These are phyloP conservation scores for Boletus eberwhitei DNA, from an alignment of 768 basidiomycete genomes.

Conservation along the genomic window DNA sequence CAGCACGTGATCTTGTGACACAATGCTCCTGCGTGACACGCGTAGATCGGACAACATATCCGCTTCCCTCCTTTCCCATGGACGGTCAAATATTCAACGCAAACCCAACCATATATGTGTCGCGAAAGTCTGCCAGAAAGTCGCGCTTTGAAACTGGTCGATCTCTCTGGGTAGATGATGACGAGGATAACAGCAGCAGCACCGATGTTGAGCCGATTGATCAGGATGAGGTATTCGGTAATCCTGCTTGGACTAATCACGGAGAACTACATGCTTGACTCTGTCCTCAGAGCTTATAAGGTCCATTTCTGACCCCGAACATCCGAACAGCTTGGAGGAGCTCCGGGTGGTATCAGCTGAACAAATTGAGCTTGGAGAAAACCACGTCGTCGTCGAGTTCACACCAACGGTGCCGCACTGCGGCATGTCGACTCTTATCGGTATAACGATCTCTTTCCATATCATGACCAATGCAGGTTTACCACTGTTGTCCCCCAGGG, in stretches of 20 bases:
- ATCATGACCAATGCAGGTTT: neutral
- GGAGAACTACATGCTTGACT: neutral
- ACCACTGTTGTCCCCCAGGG: conserved; percentile 37
- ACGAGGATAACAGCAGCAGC: conserved; percentile 35
- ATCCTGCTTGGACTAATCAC: conserved; percentile 3
- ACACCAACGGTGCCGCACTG: conserved; percentile 98
- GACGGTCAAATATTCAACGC: conserved; percentile 73
- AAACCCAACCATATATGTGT: conserved; percentile 78
- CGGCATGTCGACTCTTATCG: conserved; percentile 95
- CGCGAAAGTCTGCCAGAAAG: conserved; percentile 45
- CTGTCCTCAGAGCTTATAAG: conserved; percentile 72
- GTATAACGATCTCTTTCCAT: conserved; percentile 35
- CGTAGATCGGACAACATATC: conserved; percentile 3
- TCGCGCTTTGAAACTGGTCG: conserved; percentile 38
- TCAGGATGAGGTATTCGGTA: conserved; percentile 91
- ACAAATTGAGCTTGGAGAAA: conserved; percentile 65
- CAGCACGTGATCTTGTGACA: conserved; percentile 25
- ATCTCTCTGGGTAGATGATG: conserved; percentile 59
- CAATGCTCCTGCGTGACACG: conserved; percentile 12
- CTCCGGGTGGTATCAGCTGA: conserved; percentile 91
- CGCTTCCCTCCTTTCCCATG: conserved; percentile 32
- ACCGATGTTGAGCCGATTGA: conserved; percentile 70
- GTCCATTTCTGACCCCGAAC: conserved; percentile 92
- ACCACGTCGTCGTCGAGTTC: conserved; percentile 82
- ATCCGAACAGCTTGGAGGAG: conserved; percentile 90